Base-by-base conservation (phyloP, 2,329 filamentous ascomycete species). In the Botrytis byssoidea region DNA sequence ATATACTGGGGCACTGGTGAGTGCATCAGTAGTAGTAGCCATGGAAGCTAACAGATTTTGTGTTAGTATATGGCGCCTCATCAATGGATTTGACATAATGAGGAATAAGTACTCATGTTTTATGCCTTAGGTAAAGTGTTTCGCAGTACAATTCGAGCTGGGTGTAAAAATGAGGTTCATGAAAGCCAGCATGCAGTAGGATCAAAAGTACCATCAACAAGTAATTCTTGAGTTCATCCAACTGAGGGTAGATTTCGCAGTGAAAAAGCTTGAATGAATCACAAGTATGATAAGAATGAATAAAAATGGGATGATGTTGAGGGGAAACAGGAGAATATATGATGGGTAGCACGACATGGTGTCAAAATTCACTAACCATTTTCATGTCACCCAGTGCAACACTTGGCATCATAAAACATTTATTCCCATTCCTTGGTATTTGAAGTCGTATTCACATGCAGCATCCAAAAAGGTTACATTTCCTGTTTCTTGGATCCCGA, bases 11-110 rank as follows among this genome's bases (percentile, higher is more conserved):
- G 46, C 37, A 35, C 46, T 67, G 6, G 70, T 72, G 14, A 72
- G 55, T 16, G 70, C 70, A 68, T 72, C 61, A 25, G 61, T 72
- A 4, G 63, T 59, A n/a, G 48, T 67, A 72, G 46, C 48, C 32
- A 40, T 59, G 18, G 37, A 68, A 60, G 61, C 70, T 72, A 42
- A 37, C 16, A 16, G 14, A 3, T 29, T 63, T 40, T 51, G 20
- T 64, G 14, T 71, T 37, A 46, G 40, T 63, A 22, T 29, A 14
- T 12, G 22, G 4, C 44, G 12, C 7, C 22, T 7, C 14, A 51
- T 40, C 3, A 40, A 25, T 9, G 12, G 4, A 40, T 3, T 37
- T 22, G 35, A 20, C 55, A 42, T 9, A 40, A n/a, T 48, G 16
- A 57, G 18, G 57, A n/a, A 37, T 32, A 63, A 40, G 32, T 44